Percentiles rank a stretch among this genome's conserved stretches.
Conservation (phyloP, 192 early-diverging fungal genomes). For the Thamnidium elegans region DNA sequence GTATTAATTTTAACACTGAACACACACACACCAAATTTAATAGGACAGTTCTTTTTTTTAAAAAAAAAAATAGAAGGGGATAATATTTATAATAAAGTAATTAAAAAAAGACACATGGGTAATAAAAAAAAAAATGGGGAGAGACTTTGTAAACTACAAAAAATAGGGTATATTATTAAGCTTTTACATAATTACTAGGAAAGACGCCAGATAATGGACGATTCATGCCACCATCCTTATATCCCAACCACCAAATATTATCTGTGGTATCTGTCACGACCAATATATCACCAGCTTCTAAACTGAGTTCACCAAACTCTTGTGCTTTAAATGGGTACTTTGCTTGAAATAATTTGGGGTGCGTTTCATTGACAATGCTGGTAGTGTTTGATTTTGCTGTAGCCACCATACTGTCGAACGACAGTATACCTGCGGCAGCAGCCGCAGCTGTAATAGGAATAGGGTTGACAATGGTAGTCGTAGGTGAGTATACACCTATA, state of each 20-base stretch:
- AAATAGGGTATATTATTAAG: constrained; percentile 1
- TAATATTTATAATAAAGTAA: too few species aligned
- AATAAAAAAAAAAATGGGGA: too few species aligned
- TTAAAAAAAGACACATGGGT: too few species aligned
- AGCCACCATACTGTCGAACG: constrained; percentile 5
- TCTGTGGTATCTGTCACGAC: constrained; percentile 74
- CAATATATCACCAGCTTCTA: constrained; percentile 63
- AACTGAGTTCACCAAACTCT: constrained; percentile 67
- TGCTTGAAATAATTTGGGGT: constrained; percentile 55
- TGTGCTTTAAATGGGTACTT: constrained; percentile 69
- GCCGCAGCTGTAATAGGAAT: background rate
- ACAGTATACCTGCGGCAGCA: background rate
- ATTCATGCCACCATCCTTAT: constrained; percentile 55
- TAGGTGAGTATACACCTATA: background rate
- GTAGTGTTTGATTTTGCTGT: background rate
- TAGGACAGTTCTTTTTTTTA: too few species aligned
- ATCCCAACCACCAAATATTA: constrained; percentile 82
- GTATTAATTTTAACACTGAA: too few species aligned
- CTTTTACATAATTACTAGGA: constrained; percentile 69
- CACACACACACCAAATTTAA: too few species aligned
- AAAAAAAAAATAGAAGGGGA: too few species aligned
- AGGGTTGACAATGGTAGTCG: background rate
- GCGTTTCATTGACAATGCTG: background rate
- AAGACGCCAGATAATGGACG: constrained; percentile 63
- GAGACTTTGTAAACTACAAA: too few species aligned